phyloP scores from a whole-genome alignment of 495 filamentous ascomycete genomes.

The Aspergillus diversus region DNA sequence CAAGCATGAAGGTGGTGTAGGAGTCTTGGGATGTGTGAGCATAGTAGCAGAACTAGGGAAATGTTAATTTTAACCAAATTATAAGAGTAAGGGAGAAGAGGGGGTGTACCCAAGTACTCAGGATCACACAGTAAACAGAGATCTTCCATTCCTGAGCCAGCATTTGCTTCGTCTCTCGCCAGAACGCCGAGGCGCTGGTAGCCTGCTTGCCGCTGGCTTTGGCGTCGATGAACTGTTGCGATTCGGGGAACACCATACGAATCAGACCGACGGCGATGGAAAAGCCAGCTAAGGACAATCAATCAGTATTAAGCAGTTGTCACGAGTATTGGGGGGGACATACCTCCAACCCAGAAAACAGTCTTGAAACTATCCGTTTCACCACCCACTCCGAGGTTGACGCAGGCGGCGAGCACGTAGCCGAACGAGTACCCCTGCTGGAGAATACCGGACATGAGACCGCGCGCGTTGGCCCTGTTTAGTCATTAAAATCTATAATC shows the following conservation, averaged over 20 bases:
- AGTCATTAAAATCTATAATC: slow-evolving; percentile 15
- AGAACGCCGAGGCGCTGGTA: slow-evolving; percentile 57
- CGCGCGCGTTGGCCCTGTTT: slow-evolving; percentile 58
- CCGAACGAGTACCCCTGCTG: slow-evolving; percentile 80
- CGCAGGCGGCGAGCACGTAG: slow-evolving; percentile 71
- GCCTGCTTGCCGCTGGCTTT: slow-evolving; percentile 54
- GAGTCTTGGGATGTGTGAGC: slow-evolving; percentile 72
- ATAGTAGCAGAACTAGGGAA: slow-evolving; percentile 53
- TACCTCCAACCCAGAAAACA: slow-evolving; percentile 62
- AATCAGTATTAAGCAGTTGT: neutral
- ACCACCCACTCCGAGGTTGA: slow-evolving; percentile 69
- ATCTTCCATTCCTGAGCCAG: slow-evolving; percentile 71
- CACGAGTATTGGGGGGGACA: neutral
- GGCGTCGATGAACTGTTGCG: slow-evolving; percentile 68
- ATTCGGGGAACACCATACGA: slow-evolving; percentile 70
- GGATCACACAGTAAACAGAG: slow-evolving; percentile 68
- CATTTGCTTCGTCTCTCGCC: slow-evolving; percentile 65
- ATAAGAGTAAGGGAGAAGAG: neutral
- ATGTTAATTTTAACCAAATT: neutral
- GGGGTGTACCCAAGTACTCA: slow-evolving; percentile 64
- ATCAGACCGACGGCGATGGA: slow-evolving; percentile 66
- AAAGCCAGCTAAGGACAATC: slow-evolving; percentile 47
- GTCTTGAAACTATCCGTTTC: slow-evolving; percentile 61
- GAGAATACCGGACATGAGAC: slow-evolving; percentile 76
- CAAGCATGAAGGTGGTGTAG: slow-evolving; percentile 76